These are phyloP conservation scores for Streptanthus diversifolius DNA, from an alignment of 345 rosid species.

Conservation along the genomic window DNA sequence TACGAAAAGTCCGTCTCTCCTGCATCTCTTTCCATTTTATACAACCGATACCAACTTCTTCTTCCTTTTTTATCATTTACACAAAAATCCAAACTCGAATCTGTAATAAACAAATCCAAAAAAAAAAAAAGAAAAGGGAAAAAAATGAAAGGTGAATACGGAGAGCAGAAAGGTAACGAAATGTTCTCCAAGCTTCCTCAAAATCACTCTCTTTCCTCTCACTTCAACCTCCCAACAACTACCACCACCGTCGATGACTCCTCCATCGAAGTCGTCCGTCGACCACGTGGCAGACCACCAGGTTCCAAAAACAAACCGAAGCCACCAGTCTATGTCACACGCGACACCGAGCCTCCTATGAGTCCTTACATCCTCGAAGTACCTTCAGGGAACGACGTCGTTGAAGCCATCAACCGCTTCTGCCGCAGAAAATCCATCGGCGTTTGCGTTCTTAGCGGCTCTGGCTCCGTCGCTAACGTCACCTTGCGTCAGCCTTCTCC, in stretches of 20 bases:
- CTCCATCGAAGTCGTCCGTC: slow-evolving; percentile 66
- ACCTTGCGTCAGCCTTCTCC: slow-evolving; percentile 87
- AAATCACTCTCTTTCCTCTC: slow-evolving; percentile 47
- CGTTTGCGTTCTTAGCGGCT: slow-evolving; percentile 65
- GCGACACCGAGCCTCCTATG: slow-evolving; percentile 67
- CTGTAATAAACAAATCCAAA: background rate
- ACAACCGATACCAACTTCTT: slow-evolving; percentile 7
- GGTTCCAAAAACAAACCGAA: slow-evolving; percentile 88
- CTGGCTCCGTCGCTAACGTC: slow-evolving; percentile 85
- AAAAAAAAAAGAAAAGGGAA: background rate
- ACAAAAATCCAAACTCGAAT: slow-evolving; percentile 8
- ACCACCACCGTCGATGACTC: slow-evolving; percentile 51
- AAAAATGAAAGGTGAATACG: slow-evolving; percentile 65
- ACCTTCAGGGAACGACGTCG: slow-evolving; percentile 68
- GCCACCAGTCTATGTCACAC: slow-evolving; percentile 61
- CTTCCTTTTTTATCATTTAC: background rate
- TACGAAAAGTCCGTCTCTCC: slow-evolving; percentile 4
- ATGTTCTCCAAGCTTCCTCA: slow-evolving; percentile 65
- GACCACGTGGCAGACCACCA: slow-evolving; percentile 86
- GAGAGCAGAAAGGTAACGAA: slow-evolving; percentile 36
- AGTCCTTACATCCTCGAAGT: slow-evolving; percentile 89
- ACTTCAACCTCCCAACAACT: slow-evolving; percentile 43
- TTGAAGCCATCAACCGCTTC: slow-evolving; percentile 55
- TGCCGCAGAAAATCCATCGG: slow-evolving; percentile 62
- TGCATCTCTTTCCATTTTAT: background rate